Evolutionary conservation across 208 protist species (phyloP).

Genomic region (Naegleria gruberi): DNA sequence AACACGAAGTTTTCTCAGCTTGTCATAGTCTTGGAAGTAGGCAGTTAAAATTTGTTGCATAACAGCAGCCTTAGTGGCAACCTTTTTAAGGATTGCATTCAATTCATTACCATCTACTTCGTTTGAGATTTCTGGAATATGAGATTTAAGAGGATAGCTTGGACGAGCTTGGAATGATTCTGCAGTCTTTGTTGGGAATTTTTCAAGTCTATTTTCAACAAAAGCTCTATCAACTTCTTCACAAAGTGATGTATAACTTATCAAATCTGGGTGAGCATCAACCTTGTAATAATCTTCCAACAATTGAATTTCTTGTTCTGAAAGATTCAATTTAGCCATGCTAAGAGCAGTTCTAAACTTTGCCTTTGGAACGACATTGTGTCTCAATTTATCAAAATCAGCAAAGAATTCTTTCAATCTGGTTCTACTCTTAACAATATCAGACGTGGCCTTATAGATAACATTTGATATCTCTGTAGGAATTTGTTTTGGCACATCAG

Average conservation of each 20-base stretch:
- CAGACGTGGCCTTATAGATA: not conserved
- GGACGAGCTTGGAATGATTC: not conserved
- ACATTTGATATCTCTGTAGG: not conserved
- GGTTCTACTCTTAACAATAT: slow-evolving; percentile 38
- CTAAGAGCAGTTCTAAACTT: slow-evolving; percentile 58
- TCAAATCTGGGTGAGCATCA: not conserved
- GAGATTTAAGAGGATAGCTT: slow-evolving; percentile 30
- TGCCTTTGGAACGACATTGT: slow-evolving; percentile 46
- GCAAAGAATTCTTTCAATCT: slow-evolving; percentile 57
- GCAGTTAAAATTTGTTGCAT: slow-evolving; percentile 26
- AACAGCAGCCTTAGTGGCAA: slow-evolving; percentile 9
- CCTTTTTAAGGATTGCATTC: slow-evolving; percentile 13
- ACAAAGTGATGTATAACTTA: slow-evolving; percentile 30
- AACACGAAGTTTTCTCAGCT: slow-evolving; percentile 56
- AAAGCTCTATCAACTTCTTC: slow-evolving; percentile 25
- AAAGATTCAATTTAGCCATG: slow-evolving; percentile 46
- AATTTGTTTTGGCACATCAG: not conserved
- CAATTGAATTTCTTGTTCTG: slow-evolving; percentile 24
- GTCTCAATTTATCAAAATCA: slow-evolving; percentile 67
- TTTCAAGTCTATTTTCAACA: slow-evolving; percentile 21
- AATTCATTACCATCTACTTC: not conserved
- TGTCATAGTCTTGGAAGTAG: slow-evolving; percentile 69
- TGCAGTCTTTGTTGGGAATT: not conserved
- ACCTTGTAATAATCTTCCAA: slow-evolving; percentile 22
- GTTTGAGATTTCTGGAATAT: not conserved